Conservation (phyloP, 495 filamentous ascomycete genomes). For the Podospora sp. region DNA sequence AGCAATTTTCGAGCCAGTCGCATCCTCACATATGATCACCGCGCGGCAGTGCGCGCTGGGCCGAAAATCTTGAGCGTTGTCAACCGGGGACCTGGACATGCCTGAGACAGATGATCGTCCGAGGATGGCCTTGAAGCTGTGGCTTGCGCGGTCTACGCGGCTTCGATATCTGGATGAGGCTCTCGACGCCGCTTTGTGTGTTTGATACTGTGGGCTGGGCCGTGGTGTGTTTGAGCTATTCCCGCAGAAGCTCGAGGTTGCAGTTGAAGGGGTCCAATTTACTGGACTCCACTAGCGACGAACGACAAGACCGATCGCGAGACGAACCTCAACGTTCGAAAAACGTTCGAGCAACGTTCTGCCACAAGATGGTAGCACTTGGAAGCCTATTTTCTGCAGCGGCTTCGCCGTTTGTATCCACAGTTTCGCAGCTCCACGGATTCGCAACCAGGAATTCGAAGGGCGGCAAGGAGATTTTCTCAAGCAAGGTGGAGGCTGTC, state of each 20-base stretch:
- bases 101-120: constrained; percentile 31
- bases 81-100: constrained; percentile 20
- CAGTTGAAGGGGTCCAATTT: background rate
- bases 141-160: constrained; percentile 1
- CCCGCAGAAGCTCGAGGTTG: background rate
- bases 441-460: background rate
- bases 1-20: background rate
- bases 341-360: too few species aligned
- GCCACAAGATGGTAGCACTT: background rate
- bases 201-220: background rate
- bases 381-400: background rate
- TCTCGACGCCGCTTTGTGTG: background rate
- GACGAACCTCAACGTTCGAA: too few species aligned
- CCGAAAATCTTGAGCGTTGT: constrained; percentile 2
- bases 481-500: background rate
- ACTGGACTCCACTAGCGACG: background rate
- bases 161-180: background rate
- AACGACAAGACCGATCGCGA: background rate
- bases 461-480: background rate
- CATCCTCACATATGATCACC: background rate
- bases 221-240: background rate
- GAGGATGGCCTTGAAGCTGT: background rate
- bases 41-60: constrained; percentile 1
- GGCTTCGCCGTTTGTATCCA: background rate
- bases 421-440: background rate